phyloP scores from a whole-genome alignment of 352 stramenopile species.

The Stephanocyclus meneghinianus region DNA sequence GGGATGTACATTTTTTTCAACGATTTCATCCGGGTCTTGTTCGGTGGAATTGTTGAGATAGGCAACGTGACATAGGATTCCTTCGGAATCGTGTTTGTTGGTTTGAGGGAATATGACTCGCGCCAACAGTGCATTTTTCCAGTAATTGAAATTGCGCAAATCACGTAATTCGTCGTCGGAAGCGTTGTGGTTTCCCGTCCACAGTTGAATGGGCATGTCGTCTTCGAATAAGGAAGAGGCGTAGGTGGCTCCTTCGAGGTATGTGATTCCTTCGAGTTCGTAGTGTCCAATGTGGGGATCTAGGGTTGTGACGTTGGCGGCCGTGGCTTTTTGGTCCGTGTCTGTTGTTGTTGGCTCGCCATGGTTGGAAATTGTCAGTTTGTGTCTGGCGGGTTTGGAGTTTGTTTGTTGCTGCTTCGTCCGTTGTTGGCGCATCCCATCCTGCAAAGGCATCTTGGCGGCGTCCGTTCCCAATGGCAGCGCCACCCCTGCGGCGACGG shows the following conservation, averaged over 20 bases:
- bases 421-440: neutral
- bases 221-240: constrained; percentile 58
- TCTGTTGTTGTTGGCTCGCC: neutral
- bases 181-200: constrained; percentile 56
- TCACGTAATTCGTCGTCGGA: constrained; percentile 54
- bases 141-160: constrained; percentile 51
- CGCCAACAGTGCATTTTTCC: constrained; percentile 68
- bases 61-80: constrained; percentile 50
- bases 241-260: constrained; percentile 69
- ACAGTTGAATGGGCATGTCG: constrained; percentile 78
- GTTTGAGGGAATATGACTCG: constrained; percentile 12
- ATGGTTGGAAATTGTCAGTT: constrained; percentile 13
- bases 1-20: constrained; percentile 66
- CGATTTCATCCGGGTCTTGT: constrained; percentile 65
- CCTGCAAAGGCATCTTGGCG: neutral
- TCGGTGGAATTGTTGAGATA: constrained; percentile 51
- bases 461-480: neutral
- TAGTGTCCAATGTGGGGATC: constrained; percentile 45
- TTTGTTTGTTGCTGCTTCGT: neutral
- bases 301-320: neutral
- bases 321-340: neutral
- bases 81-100: neutral
- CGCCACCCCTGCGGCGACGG: constrained; percentile 26
- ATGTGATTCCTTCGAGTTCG: constrained; percentile 51
- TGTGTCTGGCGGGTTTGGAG: neutral